phyloP scores from a whole-genome alignment of 2,329 filamentous ascomycete genomes.

The Trematosphaeria pertusa region DNA sequence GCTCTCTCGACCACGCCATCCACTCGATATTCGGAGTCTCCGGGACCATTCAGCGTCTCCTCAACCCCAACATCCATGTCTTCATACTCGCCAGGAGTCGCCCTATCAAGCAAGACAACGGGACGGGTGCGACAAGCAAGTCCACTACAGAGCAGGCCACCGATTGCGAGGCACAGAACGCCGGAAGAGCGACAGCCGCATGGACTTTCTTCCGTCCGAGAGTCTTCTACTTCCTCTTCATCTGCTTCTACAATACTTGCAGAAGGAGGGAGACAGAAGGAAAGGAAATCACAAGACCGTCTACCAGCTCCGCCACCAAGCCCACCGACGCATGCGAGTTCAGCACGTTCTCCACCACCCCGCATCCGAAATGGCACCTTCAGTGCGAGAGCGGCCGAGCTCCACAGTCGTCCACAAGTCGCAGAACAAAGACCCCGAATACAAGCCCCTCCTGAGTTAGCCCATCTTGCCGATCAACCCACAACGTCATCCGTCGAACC shows the following conservation, averaged over 20 bases:
- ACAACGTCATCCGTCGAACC: conserved; percentile 54
- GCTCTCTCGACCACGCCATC: conserved; percentile 74
- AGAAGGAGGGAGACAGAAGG: conserved; percentile 55
- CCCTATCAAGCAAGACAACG: conserved; percentile 52
- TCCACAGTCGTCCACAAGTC: conserved; percentile 6
- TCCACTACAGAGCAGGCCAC: conserved; percentile 64
- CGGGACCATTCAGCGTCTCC: conserved; percentile 75
- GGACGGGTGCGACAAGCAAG: conserved; percentile 63
- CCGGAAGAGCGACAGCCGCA: conserved; percentile 65
- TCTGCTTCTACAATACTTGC: conserved; percentile 72
- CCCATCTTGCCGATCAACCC: conserved; percentile 69
- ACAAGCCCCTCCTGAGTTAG: conserved; percentile 48
- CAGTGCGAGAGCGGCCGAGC: background rate
- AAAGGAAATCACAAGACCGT: conserved; percentile 40
- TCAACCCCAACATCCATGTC: conserved; percentile 81
- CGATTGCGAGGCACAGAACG: conserved; percentile 65
- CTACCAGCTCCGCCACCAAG: conserved; percentile 59
- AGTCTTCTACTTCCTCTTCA: conserved; percentile 75
- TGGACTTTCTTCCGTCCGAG: conserved; percentile 70
- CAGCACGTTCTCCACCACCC: conserved; percentile 6
- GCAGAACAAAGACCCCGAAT: conserved; percentile 19
- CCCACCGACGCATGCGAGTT: conserved; percentile 44
- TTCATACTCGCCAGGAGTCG: conserved; percentile 72
- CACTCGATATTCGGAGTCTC: conserved; percentile 76
- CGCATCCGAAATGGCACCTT: conserved; percentile 1